These are phyloP conservation scores for Austroboletus eburneus DNA, from an alignment of 768 basidiomycete genomes.

Conservation along the genomic window DNA sequence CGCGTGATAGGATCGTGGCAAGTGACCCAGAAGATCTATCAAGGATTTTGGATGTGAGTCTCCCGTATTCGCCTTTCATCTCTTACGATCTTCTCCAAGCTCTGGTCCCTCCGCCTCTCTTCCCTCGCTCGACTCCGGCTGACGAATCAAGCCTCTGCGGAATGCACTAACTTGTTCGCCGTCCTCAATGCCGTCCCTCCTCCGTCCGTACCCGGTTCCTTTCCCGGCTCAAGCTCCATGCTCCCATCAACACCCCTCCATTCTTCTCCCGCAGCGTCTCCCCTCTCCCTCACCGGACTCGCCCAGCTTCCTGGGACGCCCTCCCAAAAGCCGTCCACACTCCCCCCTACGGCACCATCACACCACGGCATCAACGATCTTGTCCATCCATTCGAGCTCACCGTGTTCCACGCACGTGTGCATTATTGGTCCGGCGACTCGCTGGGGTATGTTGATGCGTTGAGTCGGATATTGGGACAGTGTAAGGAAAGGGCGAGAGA, in stretches of 20 bases:
- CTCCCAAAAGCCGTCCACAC: constrained; percentile 12
- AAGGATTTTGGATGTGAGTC: constrained; percentile 63
- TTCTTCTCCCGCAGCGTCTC: constrained; percentile 30
- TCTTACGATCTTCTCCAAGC: constrained; percentile 35
- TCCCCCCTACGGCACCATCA: constrained; percentile 24
- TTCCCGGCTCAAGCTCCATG: constrained; percentile 37
- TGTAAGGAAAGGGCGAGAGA: constrained; percentile 53
- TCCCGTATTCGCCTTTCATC: neutral
- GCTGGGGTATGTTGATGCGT: constrained; percentile 74
- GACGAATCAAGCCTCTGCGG: constrained; percentile 83
- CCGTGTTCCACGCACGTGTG: constrained; percentile 67
- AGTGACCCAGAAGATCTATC: constrained; percentile 65
- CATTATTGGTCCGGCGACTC: constrained; percentile 82
- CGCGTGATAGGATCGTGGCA: constrained; percentile 69
- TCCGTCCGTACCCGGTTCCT: constrained; percentile 46
- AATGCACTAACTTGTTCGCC: constrained; percentile 75
- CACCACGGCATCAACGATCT: constrained; percentile 8
- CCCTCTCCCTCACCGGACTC: constrained; percentile 17
- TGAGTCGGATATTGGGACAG: constrained; percentile 55
- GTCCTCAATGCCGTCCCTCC: constrained; percentile 61
- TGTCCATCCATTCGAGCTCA: constrained; percentile 45
- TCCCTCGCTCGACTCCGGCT: constrained; percentile 76
- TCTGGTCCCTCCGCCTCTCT: constrained; percentile 82
- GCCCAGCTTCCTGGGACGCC: constrained; percentile 24
- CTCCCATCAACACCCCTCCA: constrained; percentile 18